Percentiles rank a stretch among this genome's conserved stretches.
phyloP scores from a whole-genome alignment of 176 grass and related monocot genomes.

The Tuctoria greenei region DNA sequence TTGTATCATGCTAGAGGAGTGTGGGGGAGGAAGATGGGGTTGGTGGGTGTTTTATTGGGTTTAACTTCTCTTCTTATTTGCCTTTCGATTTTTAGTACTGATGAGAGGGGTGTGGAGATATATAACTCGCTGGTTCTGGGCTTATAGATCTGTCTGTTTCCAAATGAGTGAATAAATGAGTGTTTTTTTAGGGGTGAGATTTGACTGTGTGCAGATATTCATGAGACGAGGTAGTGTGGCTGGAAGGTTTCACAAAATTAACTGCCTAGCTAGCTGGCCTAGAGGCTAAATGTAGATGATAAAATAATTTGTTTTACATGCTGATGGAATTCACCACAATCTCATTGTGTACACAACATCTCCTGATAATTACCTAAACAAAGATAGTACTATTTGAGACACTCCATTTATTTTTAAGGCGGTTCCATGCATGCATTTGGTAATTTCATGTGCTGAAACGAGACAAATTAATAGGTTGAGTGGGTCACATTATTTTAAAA shows the following conservation, averaged over 20 bases:
- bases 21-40: constrained; percentile 27
- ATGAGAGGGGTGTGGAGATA: neutral
- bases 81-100: neutral
- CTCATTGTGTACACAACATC: neutral
- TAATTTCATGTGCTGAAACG: neutral
- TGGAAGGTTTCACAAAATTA: neutral
- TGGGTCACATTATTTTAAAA: neutral
- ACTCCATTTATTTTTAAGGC: neutral
- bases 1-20: constrained; percentile 34
- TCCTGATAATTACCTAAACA: no score
- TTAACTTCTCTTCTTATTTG: neutral
- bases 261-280: neutral
- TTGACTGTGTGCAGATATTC: neutral
- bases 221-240: neutral
- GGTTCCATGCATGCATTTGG: neutral
- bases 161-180: neutral
- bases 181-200: neutral
- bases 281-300: neutral
- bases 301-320: neutral
- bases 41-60: constrained; percentile 45
- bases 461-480: neutral
- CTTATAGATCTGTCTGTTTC: neutral
- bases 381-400: neutral
- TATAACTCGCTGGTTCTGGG: neutral
- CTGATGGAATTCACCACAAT: neutral